Percentiles rank a stretch among this genome's conserved stretches.
Evolutionary conservation across 306 rosid species (phyloP).

Genomic region (Cucurbita ficifolia): DNA sequence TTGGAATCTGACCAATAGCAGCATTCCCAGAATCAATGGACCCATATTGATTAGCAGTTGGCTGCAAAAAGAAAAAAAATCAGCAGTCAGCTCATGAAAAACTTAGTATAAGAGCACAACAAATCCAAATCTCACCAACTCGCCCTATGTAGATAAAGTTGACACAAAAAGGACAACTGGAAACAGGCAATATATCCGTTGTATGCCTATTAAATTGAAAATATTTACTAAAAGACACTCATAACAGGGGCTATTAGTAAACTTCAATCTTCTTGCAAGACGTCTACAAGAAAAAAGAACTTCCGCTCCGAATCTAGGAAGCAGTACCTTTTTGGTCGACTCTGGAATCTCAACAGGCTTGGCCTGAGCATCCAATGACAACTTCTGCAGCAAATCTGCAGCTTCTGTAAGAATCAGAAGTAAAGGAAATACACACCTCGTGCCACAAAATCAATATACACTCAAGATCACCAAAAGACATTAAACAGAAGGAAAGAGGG

Average conservation of each 20-base stretch:
- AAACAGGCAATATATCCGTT: background rate
- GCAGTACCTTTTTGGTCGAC: slow-evolving; percentile 53
- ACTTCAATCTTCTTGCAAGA: background rate
- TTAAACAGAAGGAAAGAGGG: background rate
- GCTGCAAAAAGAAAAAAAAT: slow-evolving; percentile 20
- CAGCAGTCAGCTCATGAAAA: background rate
- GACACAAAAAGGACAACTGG: background rate
- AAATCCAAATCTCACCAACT: background rate
- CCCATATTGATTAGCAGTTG: slow-evolving; percentile 55
- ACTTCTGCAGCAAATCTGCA: slow-evolving; percentile 77
- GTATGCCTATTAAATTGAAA: background rate
- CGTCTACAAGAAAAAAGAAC: background rate
- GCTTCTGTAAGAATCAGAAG: slow-evolving; percentile 39
- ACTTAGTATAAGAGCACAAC: background rate
- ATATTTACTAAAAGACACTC: background rate
- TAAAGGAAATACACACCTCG: slow-evolving; percentile 35
- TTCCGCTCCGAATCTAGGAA: background rate
- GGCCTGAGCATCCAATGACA: slow-evolving; percentile 61
- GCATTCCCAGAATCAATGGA: slow-evolving; percentile 57
- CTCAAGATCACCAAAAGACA: background rate
- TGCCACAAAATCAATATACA: background rate
- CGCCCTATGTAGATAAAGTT: background rate
- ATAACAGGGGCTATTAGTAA: too few species aligned
- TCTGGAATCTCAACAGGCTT: slow-evolving; percentile 80
- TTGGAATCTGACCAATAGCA: slow-evolving; percentile 55